phyloP scores from a whole-genome alignment of 176 grass and related monocot species.

The Phoenix dactylifera region DNA sequence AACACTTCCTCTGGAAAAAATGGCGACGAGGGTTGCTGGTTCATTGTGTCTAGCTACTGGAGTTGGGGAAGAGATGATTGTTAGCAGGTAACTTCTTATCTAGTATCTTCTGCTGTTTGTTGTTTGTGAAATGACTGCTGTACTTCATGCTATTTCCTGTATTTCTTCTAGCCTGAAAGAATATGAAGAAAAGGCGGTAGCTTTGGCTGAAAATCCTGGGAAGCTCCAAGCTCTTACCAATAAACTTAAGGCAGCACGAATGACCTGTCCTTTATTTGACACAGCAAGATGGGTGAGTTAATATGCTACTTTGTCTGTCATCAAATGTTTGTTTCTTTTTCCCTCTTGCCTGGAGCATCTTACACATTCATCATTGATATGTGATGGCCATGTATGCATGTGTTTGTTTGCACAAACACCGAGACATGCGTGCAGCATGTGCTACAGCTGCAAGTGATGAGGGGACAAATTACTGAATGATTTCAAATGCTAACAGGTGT shows the following conservation, averaged over 20 bases:
- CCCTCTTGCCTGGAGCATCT: background rate
- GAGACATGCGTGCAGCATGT: background rate
- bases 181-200: slow-evolving; percentile 72
- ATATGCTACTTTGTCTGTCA: background rate
- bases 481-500: slow-evolving; percentile 37
- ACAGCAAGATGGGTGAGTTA: slow-evolving; percentile 63
- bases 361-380: background rate
- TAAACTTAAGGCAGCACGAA: slow-evolving; percentile 51
- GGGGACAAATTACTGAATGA: background rate
- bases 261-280: slow-evolving; percentile 81
- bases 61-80: slow-evolving; percentile 81
- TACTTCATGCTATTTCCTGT: background rate
- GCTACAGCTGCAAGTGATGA: too few relatives aligned
- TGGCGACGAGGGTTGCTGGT: slow-evolving; percentile 91
- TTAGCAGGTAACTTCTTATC: slow-evolving; percentile 32
- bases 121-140: background rate
- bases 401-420: background rate
- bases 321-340: background rate
- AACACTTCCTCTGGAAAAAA: slow-evolving; percentile 82
- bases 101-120: background rate
- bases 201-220: slow-evolving; percentile 43
- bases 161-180: slow-evolving; percentile 47
- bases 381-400: background rate
- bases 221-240: slow-evolving; percentile 57
- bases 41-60: slow-evolving; percentile 65